Conservation (phyloP, 331 rosid species). For the Quercus phellos region DNA sequence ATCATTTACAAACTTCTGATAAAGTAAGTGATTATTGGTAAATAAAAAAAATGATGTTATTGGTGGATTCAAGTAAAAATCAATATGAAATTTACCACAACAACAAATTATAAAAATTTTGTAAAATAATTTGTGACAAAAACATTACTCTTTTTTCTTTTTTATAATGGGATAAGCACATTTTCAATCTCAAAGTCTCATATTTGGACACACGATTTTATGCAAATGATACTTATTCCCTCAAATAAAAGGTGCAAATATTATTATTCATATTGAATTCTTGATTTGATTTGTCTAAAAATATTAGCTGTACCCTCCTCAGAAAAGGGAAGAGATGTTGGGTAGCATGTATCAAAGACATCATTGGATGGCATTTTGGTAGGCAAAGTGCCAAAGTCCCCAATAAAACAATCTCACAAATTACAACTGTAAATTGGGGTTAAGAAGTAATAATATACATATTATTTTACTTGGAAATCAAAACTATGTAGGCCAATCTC, state of each 20-base stretch:
- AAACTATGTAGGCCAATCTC: neutral
- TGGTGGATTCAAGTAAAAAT: too few relatives aligned
- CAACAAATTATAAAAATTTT: too few relatives aligned
- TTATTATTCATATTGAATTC: neutral
- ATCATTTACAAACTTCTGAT: too few relatives aligned
- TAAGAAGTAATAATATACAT: neutral
- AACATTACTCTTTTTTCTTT: neutral
- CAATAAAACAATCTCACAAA: neutral
- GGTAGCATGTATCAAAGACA: neutral
- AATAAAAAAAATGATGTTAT: too few relatives aligned
- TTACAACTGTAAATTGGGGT: neutral
- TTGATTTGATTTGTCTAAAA: neutral
- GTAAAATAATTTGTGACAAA: too few relatives aligned
- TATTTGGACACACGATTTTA: neutral
- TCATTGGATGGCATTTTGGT: neutral
- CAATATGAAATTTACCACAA: too few relatives aligned
- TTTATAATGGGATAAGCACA: neutral
- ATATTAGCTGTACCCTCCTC: constrained; percentile 5
- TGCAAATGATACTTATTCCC: too few relatives aligned
- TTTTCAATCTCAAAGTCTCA: neutral
- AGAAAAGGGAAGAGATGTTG: neutral
- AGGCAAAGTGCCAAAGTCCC: neutral
- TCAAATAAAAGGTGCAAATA: too few relatives aligned
- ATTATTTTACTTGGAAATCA: neutral
- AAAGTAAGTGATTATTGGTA: too few relatives aligned